Conservation (phyloP, 371 early-diverging fungal genomes). For the Rhizopus arrhizus region DNA sequence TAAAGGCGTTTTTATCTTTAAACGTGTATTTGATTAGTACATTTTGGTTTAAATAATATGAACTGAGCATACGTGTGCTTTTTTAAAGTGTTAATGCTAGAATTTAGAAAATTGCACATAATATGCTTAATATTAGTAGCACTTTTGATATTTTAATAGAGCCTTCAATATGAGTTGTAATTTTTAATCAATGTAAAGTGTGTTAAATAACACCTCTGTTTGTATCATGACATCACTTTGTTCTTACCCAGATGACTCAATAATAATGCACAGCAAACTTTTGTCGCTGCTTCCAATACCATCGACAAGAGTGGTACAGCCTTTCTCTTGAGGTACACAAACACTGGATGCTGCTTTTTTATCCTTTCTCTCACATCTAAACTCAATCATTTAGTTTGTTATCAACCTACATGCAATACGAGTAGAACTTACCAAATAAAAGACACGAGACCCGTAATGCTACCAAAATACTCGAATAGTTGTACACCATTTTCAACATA, state of each 20-base stretch:
- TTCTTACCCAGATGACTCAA: conserved; percentile 21
- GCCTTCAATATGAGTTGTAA: conserved; percentile 16
- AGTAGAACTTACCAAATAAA: conserved; percentile 11
- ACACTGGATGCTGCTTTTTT: conserved; percentile 17
- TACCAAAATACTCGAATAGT: conserved; percentile 10
- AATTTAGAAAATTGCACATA: conserved; percentile 16
- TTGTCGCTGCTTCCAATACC: conserved; percentile 18
- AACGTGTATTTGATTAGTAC: too few species aligned
- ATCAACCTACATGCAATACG: background rate
- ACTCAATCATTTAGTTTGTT: too few species aligned
- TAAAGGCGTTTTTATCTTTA: too few species aligned
- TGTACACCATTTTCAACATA: conserved; percentile 17
- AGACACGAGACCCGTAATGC: conserved; percentile 16
- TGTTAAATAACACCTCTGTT: conserved; percentile 12
- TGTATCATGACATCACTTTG: conserved; percentile 6
- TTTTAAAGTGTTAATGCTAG: conserved; percentile 12
- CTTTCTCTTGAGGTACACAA: conserved; percentile 20
- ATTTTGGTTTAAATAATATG: too few species aligned
- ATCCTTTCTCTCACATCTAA: conserved; percentile 23
- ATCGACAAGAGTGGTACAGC: conserved; percentile 11
- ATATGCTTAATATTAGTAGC: conserved; percentile 18
- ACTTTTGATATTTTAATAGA: conserved; percentile 22
- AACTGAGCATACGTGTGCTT: too few species aligned
- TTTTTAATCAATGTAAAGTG: conserved; percentile 17
- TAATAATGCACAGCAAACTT: conserved; percentile 8